Base-by-base conservation (phyloP, 1,139 yeast genomes). In the Lodderomyces margitis region DNA sequence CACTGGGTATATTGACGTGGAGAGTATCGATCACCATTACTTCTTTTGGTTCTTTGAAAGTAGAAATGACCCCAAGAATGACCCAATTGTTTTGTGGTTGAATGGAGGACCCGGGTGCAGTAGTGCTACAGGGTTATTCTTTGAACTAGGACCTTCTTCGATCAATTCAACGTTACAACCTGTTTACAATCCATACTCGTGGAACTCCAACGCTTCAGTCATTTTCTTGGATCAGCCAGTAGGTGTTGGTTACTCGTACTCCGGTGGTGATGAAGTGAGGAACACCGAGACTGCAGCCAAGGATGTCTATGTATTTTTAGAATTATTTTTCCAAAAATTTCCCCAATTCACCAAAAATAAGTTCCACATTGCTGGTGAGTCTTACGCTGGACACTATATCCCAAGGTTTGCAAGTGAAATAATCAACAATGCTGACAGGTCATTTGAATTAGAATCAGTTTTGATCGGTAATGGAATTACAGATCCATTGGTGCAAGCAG, bases 141-240 rank as follows among this genome's bases (percentile, higher is more conserved):
- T 88, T 56, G 96, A 89, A 67, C 74, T 88, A 58, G 97, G 97
- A 20, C 94, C 96, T 21, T 76, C 95, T 2, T 75, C 86, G 16
- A 81, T 89, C 49, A 81, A 76, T 53, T 59, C 75, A 24, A 75
- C 83, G 45, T 67, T 85, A 53, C 78, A 81, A 57, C 94, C 95
- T 21, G 77, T 81, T 42, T 70, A 69, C 64, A 88, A 88, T 68
- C 91, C 91, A 36, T 68, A 78, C 65, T 78, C 95, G 10, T 89
- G 96, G 96, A 89, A 88, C 65, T 71, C 78, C 51, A 88, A 88
- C 57, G 96, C 97, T 19, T 79, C 92, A 14, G 92, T 89, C 33
- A 87, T 91, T 58, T 91, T 87, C 73, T 76, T 91, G 56, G 98
- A 91, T 64, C 97, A 89, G 66, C 98, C 98, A 2, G 95, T 89